Evolutionary conservation across 1,139 yeast genomes (phyloP).

Genomic region (Hansenula anomala): DNA sequence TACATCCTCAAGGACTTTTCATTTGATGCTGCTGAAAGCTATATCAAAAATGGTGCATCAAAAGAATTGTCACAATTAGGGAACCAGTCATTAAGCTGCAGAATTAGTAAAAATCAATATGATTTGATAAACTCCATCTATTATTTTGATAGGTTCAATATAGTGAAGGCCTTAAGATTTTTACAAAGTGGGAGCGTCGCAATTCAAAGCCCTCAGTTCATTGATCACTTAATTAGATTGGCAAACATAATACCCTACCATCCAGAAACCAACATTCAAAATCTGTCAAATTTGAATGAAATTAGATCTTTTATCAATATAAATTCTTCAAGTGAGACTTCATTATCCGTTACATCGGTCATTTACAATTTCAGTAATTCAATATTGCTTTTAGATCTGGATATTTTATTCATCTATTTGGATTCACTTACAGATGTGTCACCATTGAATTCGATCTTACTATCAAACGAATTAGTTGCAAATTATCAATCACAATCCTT

Average conservation of each 20-base stretch:
- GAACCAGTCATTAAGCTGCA: background rate
- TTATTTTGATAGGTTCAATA: conserved; percentile 20
- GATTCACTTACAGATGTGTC: conserved; percentile 16
- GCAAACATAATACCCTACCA: conserved; percentile 20
- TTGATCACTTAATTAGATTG: conserved; percentile 14
- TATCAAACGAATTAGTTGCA: conserved; percentile 3
- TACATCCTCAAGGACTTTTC: conserved; percentile 21
- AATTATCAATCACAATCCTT: conserved; percentile 3
- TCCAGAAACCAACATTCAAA: conserved; percentile 3
- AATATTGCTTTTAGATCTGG: conserved; percentile 8
- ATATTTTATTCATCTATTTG: conserved; percentile 15
- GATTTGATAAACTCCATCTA: conserved; percentile 19
- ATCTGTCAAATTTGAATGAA: conserved; percentile 5
- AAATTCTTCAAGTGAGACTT: conserved; percentile 9
- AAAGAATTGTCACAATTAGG: conserved; percentile 2
- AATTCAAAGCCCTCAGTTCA: conserved; percentile 5
- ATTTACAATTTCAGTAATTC: conserved; percentile 5
- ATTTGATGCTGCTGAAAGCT: conserved; percentile 13
- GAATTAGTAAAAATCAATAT: conserved; percentile 11
- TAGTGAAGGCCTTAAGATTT: conserved; percentile 10
- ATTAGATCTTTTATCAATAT: conserved; percentile 13
- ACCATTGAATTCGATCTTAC: conserved; percentile 5
- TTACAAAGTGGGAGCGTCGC: conserved; percentile 9
- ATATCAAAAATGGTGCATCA: conserved; percentile 5
- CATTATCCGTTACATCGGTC: conserved; percentile 9